These are phyloP conservation scores for Pythium scleroteichum DNA, from an alignment of 352 stramenopile species.

Conservation along the genomic window DNA sequence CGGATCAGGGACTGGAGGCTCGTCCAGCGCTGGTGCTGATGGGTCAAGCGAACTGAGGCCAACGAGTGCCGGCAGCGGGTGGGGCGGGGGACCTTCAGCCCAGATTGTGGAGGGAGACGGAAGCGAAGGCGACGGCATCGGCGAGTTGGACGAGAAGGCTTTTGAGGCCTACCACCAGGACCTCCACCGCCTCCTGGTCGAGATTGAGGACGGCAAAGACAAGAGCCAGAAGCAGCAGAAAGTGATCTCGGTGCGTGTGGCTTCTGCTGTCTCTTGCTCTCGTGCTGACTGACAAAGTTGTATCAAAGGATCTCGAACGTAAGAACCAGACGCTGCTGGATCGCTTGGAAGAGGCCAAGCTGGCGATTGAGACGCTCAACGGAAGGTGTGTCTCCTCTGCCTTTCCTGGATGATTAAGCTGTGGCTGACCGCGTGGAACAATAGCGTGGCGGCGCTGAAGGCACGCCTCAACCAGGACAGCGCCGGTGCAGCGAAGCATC, in stretches of 20 bases:
- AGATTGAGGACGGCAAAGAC: constrained; percentile 66
- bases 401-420: neutral
- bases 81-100: neutral
- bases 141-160: constrained; percentile 57
- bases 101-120: constrained; percentile 12
- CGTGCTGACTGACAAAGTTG: neutral
- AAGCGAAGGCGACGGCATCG: constrained; percentile 5
- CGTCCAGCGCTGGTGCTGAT: neutral
- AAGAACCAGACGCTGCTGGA: constrained; percentile 64
- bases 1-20: neutral
- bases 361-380: constrained; percentile 64
- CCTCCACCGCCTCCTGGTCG: constrained; percentile 55
- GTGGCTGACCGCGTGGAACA: neutral
- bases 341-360: constrained; percentile 67
- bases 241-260: constrained; percentile 48
- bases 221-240: constrained; percentile 66
- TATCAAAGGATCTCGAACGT: constrained; percentile 56
- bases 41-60: neutral
- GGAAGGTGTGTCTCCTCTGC: constrained; percentile 41
- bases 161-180: constrained; percentile 77
- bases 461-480: constrained; percentile 71
- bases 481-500: constrained; percentile 56
- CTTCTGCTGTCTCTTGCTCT: neutral
- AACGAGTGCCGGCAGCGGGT: neutral
- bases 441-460: constrained; percentile 71